Conservation (phyloP, 345 rosid species). For the Lepidium africanum region DNA sequence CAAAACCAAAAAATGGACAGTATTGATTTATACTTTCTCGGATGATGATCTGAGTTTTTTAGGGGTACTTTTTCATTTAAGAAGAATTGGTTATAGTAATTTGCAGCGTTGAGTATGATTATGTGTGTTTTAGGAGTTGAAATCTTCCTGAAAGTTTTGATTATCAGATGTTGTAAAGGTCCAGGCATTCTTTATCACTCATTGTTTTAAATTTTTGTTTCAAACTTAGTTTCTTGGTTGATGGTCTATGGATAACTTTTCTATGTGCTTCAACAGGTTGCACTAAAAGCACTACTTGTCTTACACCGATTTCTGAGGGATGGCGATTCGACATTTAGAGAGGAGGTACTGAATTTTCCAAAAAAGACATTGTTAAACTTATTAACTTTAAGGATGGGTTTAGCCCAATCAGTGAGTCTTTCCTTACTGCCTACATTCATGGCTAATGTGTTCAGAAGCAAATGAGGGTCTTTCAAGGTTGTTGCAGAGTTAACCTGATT, state of each 20-base stretch:
- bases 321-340: constrained; percentile 84
- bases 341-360: constrained; percentile 58
- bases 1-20: too few relatives aligned
- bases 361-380: constrained; percentile 62
- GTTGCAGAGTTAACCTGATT: constrained; percentile 5
- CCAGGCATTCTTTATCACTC: background rate
- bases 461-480: background rate
- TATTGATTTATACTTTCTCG: too few relatives aligned
- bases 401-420: constrained; percentile 49
- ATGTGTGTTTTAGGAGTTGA: background rate
- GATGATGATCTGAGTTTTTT: too few relatives aligned
- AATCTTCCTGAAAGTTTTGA: background rate
- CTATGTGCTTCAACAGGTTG: constrained; percentile 42
- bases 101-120: background rate
- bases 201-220: background rate
- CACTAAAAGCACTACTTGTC: constrained; percentile 72
- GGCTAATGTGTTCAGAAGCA: background rate
- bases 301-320: constrained; percentile 74
- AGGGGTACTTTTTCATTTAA: background rate
- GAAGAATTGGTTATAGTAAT: background rate
- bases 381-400: constrained; percentile 90
- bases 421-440: background rate
- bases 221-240: background rate
- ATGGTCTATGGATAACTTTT: background rate
- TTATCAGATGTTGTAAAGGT: background rate